A percentile compares a stretch with the other conserved stretches of the same genome.
Conservation (phyloP, 73 alveolate genomes). For the Paramecium sexaurelia region DNA sequence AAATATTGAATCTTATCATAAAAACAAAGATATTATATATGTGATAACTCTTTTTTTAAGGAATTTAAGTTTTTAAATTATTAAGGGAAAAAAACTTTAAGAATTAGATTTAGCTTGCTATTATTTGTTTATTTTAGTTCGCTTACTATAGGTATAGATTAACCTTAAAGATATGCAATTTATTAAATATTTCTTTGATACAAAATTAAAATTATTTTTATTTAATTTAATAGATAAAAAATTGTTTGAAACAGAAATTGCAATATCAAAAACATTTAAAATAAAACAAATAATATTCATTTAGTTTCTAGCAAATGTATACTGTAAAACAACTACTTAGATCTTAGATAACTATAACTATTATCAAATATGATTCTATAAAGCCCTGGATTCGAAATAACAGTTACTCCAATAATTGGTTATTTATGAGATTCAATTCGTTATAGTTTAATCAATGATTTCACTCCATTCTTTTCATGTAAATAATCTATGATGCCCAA, state of each 20-base stretch:
- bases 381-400: conserved; percentile 50
- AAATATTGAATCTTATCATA: too few relatives aligned
- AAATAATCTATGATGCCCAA: conserved; percentile 45
- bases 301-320: conserved; percentile 62
- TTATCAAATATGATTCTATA: conserved; percentile 66
- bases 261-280: neutral
- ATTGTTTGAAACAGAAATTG: neutral
- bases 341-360: conserved; percentile 59
- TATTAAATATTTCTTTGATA: too few relatives aligned
- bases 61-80: too few relatives aligned
- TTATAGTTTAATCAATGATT: conserved; percentile 34
- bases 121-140: too few relatives aligned
- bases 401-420: conserved; percentile 56
- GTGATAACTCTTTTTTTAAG: too few relatives aligned
- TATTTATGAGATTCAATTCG: conserved; percentile 64
- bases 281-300: neutral
- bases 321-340: conserved; percentile 56
- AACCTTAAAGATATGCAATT: too few relatives aligned
- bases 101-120: too few relatives aligned
- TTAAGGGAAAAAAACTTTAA: too few relatives aligned
- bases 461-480: conserved; percentile 51
- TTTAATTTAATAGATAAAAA: too few relatives aligned
- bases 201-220: too few relatives aligned
- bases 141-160: too few relatives aligned
- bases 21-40: too few relatives aligned